Evolutionary conservation across 805 yeast genomes (phyloP), one percentile per base, ranked within the genome.

Genomic region (Kuraishia floccosa): DNA sequence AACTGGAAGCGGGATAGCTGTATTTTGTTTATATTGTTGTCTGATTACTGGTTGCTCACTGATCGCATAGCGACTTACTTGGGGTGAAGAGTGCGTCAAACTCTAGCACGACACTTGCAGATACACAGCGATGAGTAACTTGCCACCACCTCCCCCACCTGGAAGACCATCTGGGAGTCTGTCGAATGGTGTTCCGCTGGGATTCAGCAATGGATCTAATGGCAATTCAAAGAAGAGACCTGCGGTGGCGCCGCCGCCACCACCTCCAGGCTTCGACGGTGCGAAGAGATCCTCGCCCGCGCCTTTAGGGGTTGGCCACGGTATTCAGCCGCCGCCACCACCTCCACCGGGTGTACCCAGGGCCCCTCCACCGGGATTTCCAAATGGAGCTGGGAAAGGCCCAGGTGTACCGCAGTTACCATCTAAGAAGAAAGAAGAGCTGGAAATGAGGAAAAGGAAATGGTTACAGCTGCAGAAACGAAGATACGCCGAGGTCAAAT

Each of bases 401-500:
- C 44, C 52, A 4, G 49, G 47, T 21, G 47, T 54, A 4, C 47
- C 49, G 17, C 17, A 21, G 5, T n/a, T 12, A 7, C 30, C 28
- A 11, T 22, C 28, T 10, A 36, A 31, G 10, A 42, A 36, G 32
- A 39, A 39, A 18, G 41, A 35, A 32, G 43, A 14, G 32, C 45
- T 74, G 4, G 59, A 61, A 18, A 46, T 52, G 16, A 58, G 71
- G 32, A 66, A 70, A 37, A 56, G 62, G 35, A 62, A 65, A 41
- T 82, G 91, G 93, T 56, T 65, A 7, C 69, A 63, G 33, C 28
- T 68, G 2, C 94, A 81, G 41, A 80, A 78, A 45, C 51, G 48
- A 25, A 56, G 81, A 35, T 78, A 65, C 47, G 54, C 62, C 13
- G 60, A 57, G 34, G 33, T 44, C 14, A 37, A 47, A 31, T 33